These are phyloP conservation scores for Penicillium sp. DNA, from an alignment of 2,329 filamentous ascomycete genomes.

Conservation along the genomic window DNA sequence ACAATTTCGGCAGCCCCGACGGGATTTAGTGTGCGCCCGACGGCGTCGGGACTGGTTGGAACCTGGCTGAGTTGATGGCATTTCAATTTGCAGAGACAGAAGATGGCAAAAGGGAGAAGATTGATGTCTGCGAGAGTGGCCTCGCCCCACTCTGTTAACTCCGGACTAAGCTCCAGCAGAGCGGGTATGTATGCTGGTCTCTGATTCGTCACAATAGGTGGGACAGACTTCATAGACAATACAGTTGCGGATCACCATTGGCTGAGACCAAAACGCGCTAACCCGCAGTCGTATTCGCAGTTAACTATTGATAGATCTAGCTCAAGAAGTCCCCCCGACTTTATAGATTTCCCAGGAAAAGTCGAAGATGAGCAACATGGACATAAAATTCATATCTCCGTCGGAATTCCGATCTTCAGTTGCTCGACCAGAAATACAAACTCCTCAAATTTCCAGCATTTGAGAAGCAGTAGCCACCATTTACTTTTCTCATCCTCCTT, in stretches of 20 bases:
- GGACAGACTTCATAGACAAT: not conserved
- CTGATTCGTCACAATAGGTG: not conserved
- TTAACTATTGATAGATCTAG: not conserved
- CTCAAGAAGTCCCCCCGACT: not conserved
- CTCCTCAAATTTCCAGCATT: not conserved
- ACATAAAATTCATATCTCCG: not conserved
- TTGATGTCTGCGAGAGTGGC: not conserved
- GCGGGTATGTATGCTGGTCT: not conserved
- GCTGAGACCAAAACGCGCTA: slow-evolving; percentile 2
- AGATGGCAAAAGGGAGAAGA: not conserved
- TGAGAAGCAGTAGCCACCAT: not conserved
- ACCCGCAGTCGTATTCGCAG: slow-evolving; percentile 11
- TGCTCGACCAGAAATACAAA: not conserved
- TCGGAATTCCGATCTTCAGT: not conserved
- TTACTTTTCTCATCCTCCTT: not conserved
- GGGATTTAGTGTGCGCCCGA: slow-evolving; percentile 52
- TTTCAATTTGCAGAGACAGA: not conserved
- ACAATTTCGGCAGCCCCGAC: slow-evolving; percentile 57
- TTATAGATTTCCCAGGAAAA: not conserved
- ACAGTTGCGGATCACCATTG: not conserved
- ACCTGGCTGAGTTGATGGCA: not conserved
- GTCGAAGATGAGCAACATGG: not conserved
- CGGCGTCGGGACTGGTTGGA: slow-evolving; percentile 4
- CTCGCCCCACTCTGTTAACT: not conserved
- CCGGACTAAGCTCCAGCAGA: not conserved